These are phyloP conservation scores for Phytophthora macrochlamydospora DNA, from an alignment of 352 stramenopile species.

Conservation along the genomic window DNA sequence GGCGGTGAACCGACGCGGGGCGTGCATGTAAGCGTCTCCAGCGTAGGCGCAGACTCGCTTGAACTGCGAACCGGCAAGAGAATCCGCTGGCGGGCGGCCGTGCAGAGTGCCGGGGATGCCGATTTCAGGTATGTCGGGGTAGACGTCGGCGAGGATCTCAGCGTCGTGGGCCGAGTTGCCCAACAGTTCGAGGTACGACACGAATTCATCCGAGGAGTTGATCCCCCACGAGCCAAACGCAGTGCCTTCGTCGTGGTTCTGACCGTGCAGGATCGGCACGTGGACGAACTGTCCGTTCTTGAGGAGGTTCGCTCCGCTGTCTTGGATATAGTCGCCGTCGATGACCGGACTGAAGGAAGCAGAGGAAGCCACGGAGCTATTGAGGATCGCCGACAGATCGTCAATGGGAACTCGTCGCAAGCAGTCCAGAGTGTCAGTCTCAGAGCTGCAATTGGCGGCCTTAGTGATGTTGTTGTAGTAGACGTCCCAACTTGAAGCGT, in stretches of 20 bases:
- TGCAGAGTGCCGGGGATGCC: constrained; percentile 22
- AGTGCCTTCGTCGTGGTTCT: constrained; percentile 33
- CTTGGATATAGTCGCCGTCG: constrained; percentile 33
- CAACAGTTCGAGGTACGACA: constrained; percentile 13
- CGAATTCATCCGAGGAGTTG: constrained; percentile 19
- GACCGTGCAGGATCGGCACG: constrained; percentile 22
- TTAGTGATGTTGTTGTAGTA: constrained; percentile 31
- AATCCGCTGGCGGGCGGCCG: constrained; percentile 7
- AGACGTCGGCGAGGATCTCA: background rate
- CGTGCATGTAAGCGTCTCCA: constrained; percentile 24
- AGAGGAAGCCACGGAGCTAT: constrained; percentile 21
- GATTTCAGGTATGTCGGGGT: background rate
- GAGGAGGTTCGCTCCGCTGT: constrained; percentile 13
- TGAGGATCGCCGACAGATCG: constrained; percentile 20
- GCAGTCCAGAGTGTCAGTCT: constrained; percentile 20
- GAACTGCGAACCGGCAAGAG: constrained; percentile 19
- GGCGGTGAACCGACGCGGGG: constrained; percentile 19
- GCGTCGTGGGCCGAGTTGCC: background rate
- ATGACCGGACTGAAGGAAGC: constrained; percentile 15
- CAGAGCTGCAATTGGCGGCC: constrained; percentile 23
- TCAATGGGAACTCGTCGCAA: constrained; percentile 26
- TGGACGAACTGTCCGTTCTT: constrained; percentile 27
- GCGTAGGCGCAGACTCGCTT: constrained; percentile 23
- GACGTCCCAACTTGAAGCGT: constrained; percentile 22
- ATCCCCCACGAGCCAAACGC: constrained; percentile 19